Conservation (phyloP, 2,329 filamentous ascomycete species). For the Pezicula carpinea region DNA sequence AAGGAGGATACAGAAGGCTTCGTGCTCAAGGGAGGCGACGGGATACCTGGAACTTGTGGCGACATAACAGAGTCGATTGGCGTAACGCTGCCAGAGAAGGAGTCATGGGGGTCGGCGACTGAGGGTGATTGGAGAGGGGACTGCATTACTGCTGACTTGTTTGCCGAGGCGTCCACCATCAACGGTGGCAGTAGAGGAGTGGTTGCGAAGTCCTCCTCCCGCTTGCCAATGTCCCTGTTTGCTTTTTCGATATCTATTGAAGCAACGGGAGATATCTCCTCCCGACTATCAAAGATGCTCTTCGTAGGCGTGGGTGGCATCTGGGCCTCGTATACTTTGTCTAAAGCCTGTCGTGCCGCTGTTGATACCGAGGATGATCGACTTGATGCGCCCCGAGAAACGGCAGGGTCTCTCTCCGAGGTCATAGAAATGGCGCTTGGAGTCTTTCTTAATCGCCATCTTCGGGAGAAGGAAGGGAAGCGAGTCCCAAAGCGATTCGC, state of each 20-base stretch:
- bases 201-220: conserved; percentile 62
- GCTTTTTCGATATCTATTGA: conserved; percentile 49
- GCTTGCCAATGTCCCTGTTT: conserved; percentile 42
- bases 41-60: conserved; percentile 40
- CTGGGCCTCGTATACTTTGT: conserved; percentile 43
- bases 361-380: conserved; percentile 74
- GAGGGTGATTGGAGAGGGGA: conserved; percentile 86
- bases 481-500: conserved; percentile 62
- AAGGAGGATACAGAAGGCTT: conserved; percentile 77
- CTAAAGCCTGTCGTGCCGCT: conserved; percentile 42
- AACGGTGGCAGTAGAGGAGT: conserved; percentile 84
- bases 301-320: conserved; percentile 58
- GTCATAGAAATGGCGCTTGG: conserved; percentile 22
- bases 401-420: conserved; percentile 21
- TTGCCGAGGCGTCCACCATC: conserved; percentile 49
- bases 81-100: conserved; percentile 36
- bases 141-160: conserved; percentile 52
- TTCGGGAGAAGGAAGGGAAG: conserved; percentile 47
- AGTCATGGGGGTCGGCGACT: conserved; percentile 50
- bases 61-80: conserved; percentile 37
- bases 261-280: conserved; percentile 40
- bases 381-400: conserved; percentile 63
- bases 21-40: conserved; percentile 71
- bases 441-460: conserved; percentile 46
- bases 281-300: conserved; percentile 54